Evolutionary conservation across 2,329 filamentous ascomycete genomes (phyloP).

Genomic region (Colletotrichum plurivorum): DNA sequence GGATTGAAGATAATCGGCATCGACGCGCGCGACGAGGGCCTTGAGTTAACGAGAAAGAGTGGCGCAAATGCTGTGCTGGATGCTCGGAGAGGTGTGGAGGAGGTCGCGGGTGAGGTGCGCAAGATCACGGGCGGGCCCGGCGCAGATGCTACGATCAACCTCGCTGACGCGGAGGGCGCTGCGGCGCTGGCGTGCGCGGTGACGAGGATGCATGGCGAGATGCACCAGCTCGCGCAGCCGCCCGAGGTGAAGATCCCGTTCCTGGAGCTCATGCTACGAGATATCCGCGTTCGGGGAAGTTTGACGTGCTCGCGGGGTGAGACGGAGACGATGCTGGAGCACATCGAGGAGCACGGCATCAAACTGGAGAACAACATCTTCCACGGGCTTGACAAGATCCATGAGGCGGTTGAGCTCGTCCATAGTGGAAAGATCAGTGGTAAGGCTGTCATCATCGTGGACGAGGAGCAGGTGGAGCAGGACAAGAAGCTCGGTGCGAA

Average conservation of each 20-base stretch:
- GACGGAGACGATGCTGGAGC: constrained; percentile 61
- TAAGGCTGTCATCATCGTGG: constrained; percentile 68
- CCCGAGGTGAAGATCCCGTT: constrained; percentile 54
- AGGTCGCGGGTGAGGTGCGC: constrained; percentile 62
- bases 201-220: constrained; percentile 70
- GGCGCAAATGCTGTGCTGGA: constrained; percentile 69
- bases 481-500: not conserved
- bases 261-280: constrained; percentile 66
- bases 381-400: constrained; percentile 65
- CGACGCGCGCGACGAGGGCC: constrained; percentile 71
- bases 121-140: constrained; percentile 63
- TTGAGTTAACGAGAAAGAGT: constrained; percentile 60
- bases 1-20: constrained; percentile 80
- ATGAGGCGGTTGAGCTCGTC: constrained; percentile 63
- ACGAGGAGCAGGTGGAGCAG: constrained; percentile 53
- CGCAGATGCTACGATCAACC: constrained; percentile 66
- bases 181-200: constrained; percentile 67
- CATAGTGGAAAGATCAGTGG: constrained; percentile 67
- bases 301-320: constrained; percentile 59
- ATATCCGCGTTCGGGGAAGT: constrained; percentile 64
- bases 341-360: constrained; percentile 61
- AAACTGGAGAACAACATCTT: constrained; percentile 66
- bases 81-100: constrained; percentile 61
- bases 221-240: constrained; percentile 72
- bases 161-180: constrained; percentile 66